Conservation (phyloP, 1,139 yeast genomes). For the Pneumocystis jirovecii region DNA sequence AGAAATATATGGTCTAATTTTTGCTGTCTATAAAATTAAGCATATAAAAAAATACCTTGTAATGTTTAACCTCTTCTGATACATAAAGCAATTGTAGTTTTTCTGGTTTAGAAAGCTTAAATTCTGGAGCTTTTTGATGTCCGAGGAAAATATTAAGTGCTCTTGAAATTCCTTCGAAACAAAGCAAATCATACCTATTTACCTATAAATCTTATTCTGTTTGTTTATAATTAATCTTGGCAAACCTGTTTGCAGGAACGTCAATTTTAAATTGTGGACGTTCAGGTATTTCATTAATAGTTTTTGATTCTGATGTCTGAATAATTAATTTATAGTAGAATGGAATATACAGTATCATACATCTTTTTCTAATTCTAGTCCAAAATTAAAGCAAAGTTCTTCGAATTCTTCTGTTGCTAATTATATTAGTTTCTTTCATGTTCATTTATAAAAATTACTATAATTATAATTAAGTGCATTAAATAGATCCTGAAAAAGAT, state of each 20-base stretch:
- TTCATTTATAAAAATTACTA: not conserved
- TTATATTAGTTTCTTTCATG: not conserved
- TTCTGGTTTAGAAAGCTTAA: constrained; percentile 40
- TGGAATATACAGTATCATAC: constrained; percentile 12
- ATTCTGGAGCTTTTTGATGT: constrained; percentile 47
- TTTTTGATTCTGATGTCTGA: constrained; percentile 31
- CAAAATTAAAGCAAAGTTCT: constrained; percentile 93
- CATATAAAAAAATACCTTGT: constrained; percentile 2
- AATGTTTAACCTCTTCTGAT: not conserved
- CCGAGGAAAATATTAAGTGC: constrained; percentile 86
- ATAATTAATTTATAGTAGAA: constrained; percentile 11
- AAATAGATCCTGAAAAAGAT: not conserved
- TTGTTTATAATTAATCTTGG: constrained; percentile 14
- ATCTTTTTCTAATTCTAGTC: constrained; percentile 95
- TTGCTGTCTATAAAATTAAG: constrained; percentile 29
- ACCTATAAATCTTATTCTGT: not conserved
- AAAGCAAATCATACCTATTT: constrained; percentile 79
- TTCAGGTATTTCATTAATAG: constrained; percentile 41
- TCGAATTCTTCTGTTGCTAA: constrained; percentile 76
- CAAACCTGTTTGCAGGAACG: constrained; percentile 62
- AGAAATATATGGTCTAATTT: constrained; percentile 83
- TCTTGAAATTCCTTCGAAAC: constrained; percentile 95
- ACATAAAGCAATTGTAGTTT: constrained; percentile 53
- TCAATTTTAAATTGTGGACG: constrained; percentile 95
- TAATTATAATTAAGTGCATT: not conserved